Conservation (phyloP, 805 yeast genomes). For the Pichia californica region DNA sequence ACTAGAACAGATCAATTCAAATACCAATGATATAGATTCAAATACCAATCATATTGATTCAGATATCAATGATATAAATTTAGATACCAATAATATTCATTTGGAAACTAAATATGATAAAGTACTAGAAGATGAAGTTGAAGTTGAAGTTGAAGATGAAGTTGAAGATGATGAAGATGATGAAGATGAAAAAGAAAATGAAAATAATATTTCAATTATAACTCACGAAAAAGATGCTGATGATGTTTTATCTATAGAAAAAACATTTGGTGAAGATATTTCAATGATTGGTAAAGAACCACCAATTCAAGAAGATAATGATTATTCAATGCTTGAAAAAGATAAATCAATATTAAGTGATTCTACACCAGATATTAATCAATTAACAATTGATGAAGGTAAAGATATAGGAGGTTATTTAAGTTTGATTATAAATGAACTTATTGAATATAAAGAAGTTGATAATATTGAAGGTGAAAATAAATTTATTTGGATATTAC, state of each 20-base stretch:
- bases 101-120: no score
- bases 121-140: no score
- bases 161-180: background rate
- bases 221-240: background rate
- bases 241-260: background rate
- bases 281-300: background rate
- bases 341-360: constrained; percentile 9
- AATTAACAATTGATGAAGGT: constrained; percentile 10
- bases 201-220: background rate
- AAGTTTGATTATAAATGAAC: background rate
- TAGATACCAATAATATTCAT: no score
- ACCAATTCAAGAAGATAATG: background rate
- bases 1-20: background rate
- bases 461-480: background rate
- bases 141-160: no score
- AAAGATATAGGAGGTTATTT: constrained; percentile 5
- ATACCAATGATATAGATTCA: no score
- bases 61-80: no score
- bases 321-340: constrained; percentile 1
- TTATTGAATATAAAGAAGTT: background rate
- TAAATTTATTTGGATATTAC: background rate
- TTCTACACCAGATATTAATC: constrained; percentile 15
- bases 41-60: no score
- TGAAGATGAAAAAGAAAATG: background rate
- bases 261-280: background rate